Evolutionary conservation across 2,329 filamentous ascomycete genomes (phyloP).

Genomic region (Chaetomiaceae sp.): DNA sequence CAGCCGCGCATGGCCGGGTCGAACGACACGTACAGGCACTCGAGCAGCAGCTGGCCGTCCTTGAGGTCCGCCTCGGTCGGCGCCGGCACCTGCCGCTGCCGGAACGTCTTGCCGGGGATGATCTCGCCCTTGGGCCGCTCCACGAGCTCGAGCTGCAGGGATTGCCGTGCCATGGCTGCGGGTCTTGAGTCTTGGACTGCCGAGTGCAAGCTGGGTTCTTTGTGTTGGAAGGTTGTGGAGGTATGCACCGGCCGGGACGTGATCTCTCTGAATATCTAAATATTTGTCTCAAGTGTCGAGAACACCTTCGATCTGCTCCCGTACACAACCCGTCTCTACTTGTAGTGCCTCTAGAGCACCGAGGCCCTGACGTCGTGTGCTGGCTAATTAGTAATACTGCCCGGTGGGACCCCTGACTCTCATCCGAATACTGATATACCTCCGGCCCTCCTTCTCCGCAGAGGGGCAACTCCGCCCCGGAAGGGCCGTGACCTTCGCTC

Average conservation of each 20-base stretch:
- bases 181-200: neutral
- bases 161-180: conserved; percentile 20
- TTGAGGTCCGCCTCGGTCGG: conserved; percentile 44
- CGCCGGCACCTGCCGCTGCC: conserved; percentile 44
- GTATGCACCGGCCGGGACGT: too few relatives aligned
- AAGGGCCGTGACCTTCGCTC: neutral
- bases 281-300: too few relatives aligned
- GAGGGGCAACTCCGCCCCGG: neutral
- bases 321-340: too few relatives aligned
- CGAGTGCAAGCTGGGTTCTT: neutral
- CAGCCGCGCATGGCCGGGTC: conserved; percentile 63
- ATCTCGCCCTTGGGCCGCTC: conserved; percentile 58
- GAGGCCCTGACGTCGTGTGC: neutral
- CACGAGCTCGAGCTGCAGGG: conserved; percentile 51
- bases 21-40: conserved; percentile 51
- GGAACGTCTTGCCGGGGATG: conserved; percentile 62
- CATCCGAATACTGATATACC: too few relatives aligned
- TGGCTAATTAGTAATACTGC: conserved; percentile 3
- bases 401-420: neutral
- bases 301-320: too few relatives aligned
- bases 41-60: conserved; percentile 49
- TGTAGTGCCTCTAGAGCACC: neutral
- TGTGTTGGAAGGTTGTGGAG: neutral
- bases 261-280: too few relatives aligned
- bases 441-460: neutral